These are phyloP conservation scores for Curvularia sp. DNA, from an alignment of 2,329 filamentous ascomycete genomes.

Conservation along the genomic window DNA sequence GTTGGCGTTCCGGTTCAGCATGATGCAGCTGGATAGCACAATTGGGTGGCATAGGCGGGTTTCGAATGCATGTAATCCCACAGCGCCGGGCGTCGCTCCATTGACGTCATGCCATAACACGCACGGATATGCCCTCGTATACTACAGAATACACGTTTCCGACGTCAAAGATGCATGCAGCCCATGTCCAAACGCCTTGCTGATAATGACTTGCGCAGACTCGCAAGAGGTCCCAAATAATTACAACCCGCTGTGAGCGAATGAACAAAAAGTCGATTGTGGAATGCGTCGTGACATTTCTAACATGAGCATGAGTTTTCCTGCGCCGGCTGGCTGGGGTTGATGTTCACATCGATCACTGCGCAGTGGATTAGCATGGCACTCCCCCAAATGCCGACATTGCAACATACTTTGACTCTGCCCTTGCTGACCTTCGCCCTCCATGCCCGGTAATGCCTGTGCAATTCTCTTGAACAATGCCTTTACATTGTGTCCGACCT, in stretches of 20 bases:
- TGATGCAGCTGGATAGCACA: slow-evolving; percentile 26
- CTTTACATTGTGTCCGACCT: slow-evolving; percentile 98
- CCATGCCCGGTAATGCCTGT: slow-evolving; percentile 96
- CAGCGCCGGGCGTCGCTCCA: slow-evolving; percentile 18
- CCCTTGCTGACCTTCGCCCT: slow-evolving; percentile 81
- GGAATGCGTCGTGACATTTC: slow-evolving; percentile 12
- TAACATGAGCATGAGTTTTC: slow-evolving; percentile 59
- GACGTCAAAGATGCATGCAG: slow-evolving; percentile 23
- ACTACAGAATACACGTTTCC: slow-evolving; percentile 44
- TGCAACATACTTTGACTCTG: slow-evolving; percentile 77
- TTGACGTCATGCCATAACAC: slow-evolving; percentile 31
- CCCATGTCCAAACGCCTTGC: slow-evolving; percentile 51
- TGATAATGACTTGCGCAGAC: slow-evolving; percentile 42
- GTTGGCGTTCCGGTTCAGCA: slow-evolving; percentile 40
- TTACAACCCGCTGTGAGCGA: slow-evolving; percentile 45
- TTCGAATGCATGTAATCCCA: slow-evolving; percentile 30
- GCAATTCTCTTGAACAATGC: slow-evolving; percentile 97
- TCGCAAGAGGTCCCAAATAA: slow-evolving; percentile 43
- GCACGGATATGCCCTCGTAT: slow-evolving; percentile 39
- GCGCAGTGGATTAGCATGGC: slow-evolving; percentile 23
- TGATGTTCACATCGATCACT: slow-evolving; percentile 96
- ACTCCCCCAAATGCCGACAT: neutral
- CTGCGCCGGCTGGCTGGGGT: slow-evolving; percentile 68
- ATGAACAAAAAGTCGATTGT: slow-evolving; percentile 24
- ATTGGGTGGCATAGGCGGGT: slow-evolving; percentile 29